Evolutionary conservation across 768 basidiomycete species (phyloP).

Genomic region (Tulasnella sp.): DNA sequence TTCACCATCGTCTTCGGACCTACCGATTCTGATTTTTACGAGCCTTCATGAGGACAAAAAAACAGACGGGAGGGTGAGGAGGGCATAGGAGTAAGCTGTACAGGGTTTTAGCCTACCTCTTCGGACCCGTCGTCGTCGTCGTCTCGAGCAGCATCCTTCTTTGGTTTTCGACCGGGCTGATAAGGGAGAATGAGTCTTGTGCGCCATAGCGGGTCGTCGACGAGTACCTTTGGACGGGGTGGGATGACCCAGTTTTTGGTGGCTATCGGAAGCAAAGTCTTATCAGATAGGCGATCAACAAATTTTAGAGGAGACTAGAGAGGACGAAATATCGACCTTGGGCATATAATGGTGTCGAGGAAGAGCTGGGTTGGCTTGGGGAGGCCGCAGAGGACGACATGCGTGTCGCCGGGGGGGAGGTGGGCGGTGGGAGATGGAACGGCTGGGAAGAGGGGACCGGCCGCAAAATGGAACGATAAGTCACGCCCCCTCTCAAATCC

Average conservation of each 20-base stretch:
- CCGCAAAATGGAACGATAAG: no score
- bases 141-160: constrained; percentile 42
- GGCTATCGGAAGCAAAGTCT: constrained; percentile 34
- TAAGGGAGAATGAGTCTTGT: background rate
- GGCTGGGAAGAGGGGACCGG: no score
- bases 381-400: no score
- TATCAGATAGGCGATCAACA: no score
- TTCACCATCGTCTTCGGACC: constrained; percentile 43
- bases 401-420: no score
- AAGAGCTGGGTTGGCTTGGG: no score
- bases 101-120: constrained; percentile 34
- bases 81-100: background rate
- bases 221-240: constrained; percentile 50
- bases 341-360: no score
- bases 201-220: background rate
- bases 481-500: no score
- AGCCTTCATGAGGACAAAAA: constrained; percentile 7
- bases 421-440: no score
- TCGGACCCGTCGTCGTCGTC: constrained; percentile 30
- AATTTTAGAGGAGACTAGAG: no score
- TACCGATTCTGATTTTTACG: constrained; percentile 24
- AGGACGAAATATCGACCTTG: no score
- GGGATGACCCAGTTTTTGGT: constrained; percentile 87
- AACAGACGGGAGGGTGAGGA: background rate
- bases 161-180: constrained; percentile 69